Evolutionary conservation across 176 grass and related monocot genomes (phyloP), one percentile per base, ranked within the genome.

Genomic region (Lolium perenne): DNA sequence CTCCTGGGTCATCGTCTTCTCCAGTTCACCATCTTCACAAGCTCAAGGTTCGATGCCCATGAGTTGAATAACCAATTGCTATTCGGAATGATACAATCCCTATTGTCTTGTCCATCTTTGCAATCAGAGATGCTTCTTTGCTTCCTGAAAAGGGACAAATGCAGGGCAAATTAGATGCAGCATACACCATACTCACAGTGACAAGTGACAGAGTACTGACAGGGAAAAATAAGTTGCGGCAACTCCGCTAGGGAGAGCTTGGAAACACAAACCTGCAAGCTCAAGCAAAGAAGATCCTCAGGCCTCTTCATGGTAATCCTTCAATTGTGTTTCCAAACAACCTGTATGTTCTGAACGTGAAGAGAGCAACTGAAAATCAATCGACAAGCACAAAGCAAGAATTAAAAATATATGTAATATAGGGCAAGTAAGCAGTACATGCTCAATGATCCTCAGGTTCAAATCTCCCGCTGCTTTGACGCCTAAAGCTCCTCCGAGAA

Each of bases 1-100:
- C 87, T 98, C 91, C 5, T 93, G 95, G 59, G 93, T 91, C 95
- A 98, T 98, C 0, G 91, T 98, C 69, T 98, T 93, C 87, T 98
- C 11, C 95, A 98, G 54, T 91, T 29, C 26, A 29, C 26, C 26
- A 29, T 98, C 64, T 98, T 98, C 83, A 93, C 93, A 1, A 98
- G 93, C 89, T 98, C 91, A 10, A 98, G 89, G 82, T 95, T 98
- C 0, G 77, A 76, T 1, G 95, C 89, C 95, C 95, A 98, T 14
- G 91, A 91, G 80, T 98, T 95, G 3, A 98, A 81, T 38, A 85
- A 62, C 0, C 91, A 85, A 0, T 92, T 95, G 18, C 89, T 93
- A 4, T 95, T 91, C 80, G 78, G 78, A 98, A 98, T 62, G 82
- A 90, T 0, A 98, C 83, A 10, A 98, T 74, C 63, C 91, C 93